Conservation (phyloP, 495 filamentous ascomycete species). For the Aspergillus steynii region DNA sequence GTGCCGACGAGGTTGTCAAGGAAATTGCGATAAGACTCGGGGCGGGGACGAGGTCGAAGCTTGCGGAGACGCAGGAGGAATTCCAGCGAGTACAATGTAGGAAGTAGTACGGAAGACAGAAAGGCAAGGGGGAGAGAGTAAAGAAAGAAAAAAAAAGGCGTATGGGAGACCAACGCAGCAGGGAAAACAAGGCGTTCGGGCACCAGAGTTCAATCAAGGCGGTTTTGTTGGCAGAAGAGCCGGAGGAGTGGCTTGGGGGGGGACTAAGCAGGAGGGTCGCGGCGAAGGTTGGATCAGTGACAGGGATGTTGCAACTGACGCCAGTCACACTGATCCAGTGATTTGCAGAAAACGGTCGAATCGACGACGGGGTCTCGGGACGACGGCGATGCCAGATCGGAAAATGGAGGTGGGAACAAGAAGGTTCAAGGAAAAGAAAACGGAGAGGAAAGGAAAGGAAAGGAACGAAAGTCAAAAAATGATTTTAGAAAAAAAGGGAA, state of each 20-base stretch:
- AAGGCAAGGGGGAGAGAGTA: slow-evolving; percentile 3
- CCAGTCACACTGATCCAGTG: slow-evolving; percentile 25
- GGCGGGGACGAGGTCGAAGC: neutral
- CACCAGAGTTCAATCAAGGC: slow-evolving; percentile 37
- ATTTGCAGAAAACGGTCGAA: slow-evolving; percentile 19
- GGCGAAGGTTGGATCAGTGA: slow-evolving; percentile 37
- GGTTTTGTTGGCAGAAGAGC: slow-evolving; percentile 31
- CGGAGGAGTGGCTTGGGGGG: slow-evolving; percentile 31
- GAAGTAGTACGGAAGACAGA: slow-evolving; percentile 7
- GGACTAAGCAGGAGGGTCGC: slow-evolving; percentile 31
- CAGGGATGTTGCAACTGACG: slow-evolving; percentile 42
- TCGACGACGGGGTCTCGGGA: slow-evolving; percentile 16
- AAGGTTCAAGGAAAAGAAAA: neutral
- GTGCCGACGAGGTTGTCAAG: slow-evolving; percentile 2
- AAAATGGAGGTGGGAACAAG: slow-evolving; percentile 4
- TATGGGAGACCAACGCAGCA: slow-evolving; percentile 31
- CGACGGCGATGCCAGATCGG: slow-evolving; percentile 15
- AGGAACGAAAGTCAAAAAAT: slow-evolving; percentile 2
- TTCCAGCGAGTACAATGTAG: neutral
- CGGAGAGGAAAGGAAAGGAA: neutral
- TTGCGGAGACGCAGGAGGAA: slow-evolving; percentile 5
- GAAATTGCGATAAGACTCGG: slow-evolving; percentile 8
- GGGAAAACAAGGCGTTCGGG: slow-evolving; percentile 44
- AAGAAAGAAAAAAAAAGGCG: slow-evolving; percentile 12
- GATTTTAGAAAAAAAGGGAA: neutral